Evolutionary conservation across 441 rosid species (phyloP), one percentile per base, ranked within the genome.

Genomic region (Lagerstroemia fauriei): DNA sequence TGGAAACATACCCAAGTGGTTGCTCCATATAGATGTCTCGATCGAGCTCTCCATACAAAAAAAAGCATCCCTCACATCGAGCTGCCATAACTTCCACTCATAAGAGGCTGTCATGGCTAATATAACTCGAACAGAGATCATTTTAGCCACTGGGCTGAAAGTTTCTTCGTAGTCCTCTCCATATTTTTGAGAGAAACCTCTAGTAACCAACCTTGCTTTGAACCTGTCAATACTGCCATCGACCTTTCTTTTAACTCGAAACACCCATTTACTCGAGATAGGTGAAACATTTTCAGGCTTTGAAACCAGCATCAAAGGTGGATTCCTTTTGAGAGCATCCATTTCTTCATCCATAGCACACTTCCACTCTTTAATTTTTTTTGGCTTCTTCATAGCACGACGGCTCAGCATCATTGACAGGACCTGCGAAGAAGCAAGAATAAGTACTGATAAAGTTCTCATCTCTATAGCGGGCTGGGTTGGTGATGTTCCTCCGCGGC

Each of bases 31-130:
- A 38, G n/a, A 72, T 5, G 24, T 41, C 61, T 22, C 41, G 16
- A 48, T 75, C 63, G 17, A 48, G 57, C 61, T 75, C 78, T 10
- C 24, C 78, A 12, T 48, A 51, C 24, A 38, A 38, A 75, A 24
- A 50, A 75, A 75, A 7, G 12, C 10, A 51, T 29, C 50, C 44
- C 20, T 48, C 20, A 50, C 57, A 51, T 8, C 57, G 6, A 77
- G 72, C 24, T 77, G 71, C 80, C 80, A 77, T 18, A 77, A 59
- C n/a, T 59, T 77, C 80, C 31, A 59, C 1, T 56, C 50, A 32
- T 7, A 24, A 61, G 0, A 6, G 24, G 71, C 71, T 38, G 71
- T n/a, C 34, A 77, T 9, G 9, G 32, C 27, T 56, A 77, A 61
- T 59, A 77, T 41, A 13, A 24, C 18, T 9, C 71, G 25, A 7